Evolutionary conservation across 2,329 filamentous ascomycete genomes (phyloP).

Genomic region (Colletotrichum karsti): DNA sequence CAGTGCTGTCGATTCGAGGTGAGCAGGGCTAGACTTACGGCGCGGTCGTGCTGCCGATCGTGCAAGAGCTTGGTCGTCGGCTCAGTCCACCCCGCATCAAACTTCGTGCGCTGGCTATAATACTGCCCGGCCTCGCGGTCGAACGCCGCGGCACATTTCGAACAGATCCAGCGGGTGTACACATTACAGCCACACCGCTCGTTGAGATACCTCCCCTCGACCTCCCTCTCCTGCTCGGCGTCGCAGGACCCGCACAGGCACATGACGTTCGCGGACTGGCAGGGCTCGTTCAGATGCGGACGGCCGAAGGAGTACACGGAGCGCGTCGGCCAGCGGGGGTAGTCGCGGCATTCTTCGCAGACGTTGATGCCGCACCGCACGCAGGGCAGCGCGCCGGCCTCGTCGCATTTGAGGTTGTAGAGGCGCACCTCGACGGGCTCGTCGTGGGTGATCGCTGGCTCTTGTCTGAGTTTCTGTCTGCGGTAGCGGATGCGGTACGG

Average conservation of each 20-base stretch:
- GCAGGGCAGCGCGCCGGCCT: constrained; percentile 1
- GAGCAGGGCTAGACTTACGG: neutral
- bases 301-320: neutral
- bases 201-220: constrained; percentile 6
- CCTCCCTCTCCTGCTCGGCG: neutral
- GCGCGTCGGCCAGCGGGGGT: neutral
- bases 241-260: constrained; percentile 23
- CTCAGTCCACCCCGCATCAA: neutral
- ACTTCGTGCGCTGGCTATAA: neutral
- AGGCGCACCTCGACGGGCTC: constrained; percentile 21
- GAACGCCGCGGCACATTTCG: neutral
- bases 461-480: neutral
- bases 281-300: constrained; percentile 7
- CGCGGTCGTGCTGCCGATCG: neutral
- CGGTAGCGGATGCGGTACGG: neutral
- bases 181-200: constrained; percentile 24
- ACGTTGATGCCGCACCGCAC: constrained; percentile 14
- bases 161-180: constrained; percentile 24
- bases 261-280: constrained; percentile 14
- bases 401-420: constrained; percentile 16
- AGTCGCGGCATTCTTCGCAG: constrained; percentile 26
- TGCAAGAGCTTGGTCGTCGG: neutral
- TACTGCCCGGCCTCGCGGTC: neutral
- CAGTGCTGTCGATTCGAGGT: neutral
- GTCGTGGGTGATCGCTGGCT: neutral